Evolutionary conservation across 2,329 filamentous ascomycete species (phyloP).

Genomic region (Fusarium sambucinum): DNA sequence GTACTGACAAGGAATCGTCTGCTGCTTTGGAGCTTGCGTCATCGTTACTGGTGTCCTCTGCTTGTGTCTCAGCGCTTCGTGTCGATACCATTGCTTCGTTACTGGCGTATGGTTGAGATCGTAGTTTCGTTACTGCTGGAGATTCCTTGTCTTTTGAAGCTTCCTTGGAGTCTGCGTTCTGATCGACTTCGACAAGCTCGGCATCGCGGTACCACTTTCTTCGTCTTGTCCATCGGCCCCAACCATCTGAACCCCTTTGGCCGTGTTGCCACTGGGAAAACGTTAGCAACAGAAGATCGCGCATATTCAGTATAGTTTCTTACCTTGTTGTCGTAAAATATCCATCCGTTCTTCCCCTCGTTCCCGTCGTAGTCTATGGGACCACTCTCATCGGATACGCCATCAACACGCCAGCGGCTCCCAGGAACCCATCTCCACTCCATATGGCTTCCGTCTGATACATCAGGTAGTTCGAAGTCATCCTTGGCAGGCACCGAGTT

Average conservation of each 20-base stretch:
- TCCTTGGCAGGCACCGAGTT: conserved; percentile 83
- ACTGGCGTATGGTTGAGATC: conserved; percentile 52
- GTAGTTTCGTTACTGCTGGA: conserved; percentile 38
- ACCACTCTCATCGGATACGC: conserved; percentile 66
- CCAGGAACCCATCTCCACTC: conserved; percentile 83
- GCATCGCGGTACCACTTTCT: conserved; percentile 98
- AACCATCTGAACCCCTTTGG: conserved; percentile 85
- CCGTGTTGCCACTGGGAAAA: conserved; percentile 85
- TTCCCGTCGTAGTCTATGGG: conserved; percentile 66
- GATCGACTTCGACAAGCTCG: conserved; percentile 83
- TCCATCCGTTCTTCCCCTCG: conserved; percentile 83
- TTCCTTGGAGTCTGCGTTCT: conserved; percentile 51
- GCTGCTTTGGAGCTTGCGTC: conserved; percentile 49
- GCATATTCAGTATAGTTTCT: conserved; percentile 10
- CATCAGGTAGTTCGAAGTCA: conserved; percentile 71
- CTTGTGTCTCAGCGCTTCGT: conserved; percentile 36
- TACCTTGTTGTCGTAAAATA: conserved; percentile 98
- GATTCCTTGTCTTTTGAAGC: conserved; percentile 52
- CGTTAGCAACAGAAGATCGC: conserved; percentile 2
- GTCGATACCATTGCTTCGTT: conserved; percentile 55
- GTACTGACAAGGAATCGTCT: conserved; percentile 60
- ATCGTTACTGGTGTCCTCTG: conserved; percentile 46
- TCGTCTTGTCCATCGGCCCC: conserved; percentile 92
- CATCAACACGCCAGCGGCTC: conserved; percentile 89
- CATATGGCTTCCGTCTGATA: conserved; percentile 69